A percentile compares a stretch with the other conserved stretches of the same genome.
These are phyloP conservation scores for Aspergillus terreus DNA, from an alignment of 2,329 filamentous ascomycete genomes.

Conservation along the genomic window DNA sequence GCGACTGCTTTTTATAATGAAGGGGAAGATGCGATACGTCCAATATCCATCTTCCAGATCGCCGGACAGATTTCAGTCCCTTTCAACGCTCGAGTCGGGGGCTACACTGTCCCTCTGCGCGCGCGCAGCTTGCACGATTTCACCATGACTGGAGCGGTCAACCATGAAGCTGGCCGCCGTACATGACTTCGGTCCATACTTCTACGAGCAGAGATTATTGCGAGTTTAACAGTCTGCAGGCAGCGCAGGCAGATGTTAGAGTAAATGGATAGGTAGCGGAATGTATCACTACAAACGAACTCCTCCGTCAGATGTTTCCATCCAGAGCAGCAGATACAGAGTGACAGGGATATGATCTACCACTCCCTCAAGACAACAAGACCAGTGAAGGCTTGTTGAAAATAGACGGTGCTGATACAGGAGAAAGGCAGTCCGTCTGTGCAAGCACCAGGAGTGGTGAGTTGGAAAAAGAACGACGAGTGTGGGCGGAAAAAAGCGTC, in stretches of 20 bases:
- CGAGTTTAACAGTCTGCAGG: neutral
- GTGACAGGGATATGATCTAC: constrained; percentile 60
- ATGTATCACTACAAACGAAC: constrained; percentile 78
- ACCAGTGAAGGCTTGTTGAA: constrained; percentile 35
- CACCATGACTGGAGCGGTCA: too few relatives aligned
- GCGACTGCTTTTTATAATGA: too few relatives aligned
- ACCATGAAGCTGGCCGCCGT: too few relatives aligned
- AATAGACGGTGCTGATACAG: constrained; percentile 29
- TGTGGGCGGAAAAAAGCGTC: constrained; percentile 13
- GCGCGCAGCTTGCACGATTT: too few relatives aligned
- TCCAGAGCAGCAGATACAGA: constrained; percentile 89
- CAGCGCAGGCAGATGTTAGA: constrained; percentile 8
- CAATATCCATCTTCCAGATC: too few relatives aligned
- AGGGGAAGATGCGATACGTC: too few relatives aligned
- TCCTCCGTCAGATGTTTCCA: constrained; percentile 67
- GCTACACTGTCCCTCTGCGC: too few relatives aligned
- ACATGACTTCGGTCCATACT: neutral
- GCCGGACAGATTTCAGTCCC: too few relatives aligned
- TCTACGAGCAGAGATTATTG: neutral
- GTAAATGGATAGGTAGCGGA: constrained; percentile 15
- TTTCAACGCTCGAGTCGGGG: too few relatives aligned
- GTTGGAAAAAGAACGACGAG: constrained; percentile 17
- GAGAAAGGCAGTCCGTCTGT: constrained; percentile 32
- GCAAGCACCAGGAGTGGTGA: constrained; percentile 40
- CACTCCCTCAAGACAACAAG: constrained; percentile 50